Conservation (phyloP, 1,284 basidiomycete genomes). For the Microbotryum intermedium region DNA sequence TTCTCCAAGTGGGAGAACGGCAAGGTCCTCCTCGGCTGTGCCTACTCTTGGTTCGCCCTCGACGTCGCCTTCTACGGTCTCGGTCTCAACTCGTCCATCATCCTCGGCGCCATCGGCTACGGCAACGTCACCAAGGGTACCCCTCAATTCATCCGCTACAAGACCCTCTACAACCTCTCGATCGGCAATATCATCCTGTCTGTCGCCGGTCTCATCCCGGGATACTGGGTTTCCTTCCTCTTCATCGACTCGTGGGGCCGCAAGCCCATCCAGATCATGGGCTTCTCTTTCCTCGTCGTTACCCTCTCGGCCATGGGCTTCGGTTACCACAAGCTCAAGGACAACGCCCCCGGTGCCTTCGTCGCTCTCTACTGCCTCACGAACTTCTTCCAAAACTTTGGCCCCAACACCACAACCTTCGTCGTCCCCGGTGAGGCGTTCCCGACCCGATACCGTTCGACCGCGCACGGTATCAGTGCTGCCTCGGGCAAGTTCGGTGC, state of each 20-base stretch:
- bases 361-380: constrained; percentile 66
- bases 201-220: constrained; percentile 59
- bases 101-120: constrained; percentile 49
- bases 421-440: constrained; percentile 74
- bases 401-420: constrained; percentile 73
- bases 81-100: constrained; percentile 63
- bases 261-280: constrained; percentile 52
- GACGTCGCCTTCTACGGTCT: constrained; percentile 64
- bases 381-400: constrained; percentile 49
- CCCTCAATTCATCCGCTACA: constrained; percentile 38
- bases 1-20: constrained; percentile 57
- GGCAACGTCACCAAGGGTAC: constrained; percentile 39
- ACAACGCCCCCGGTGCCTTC: constrained; percentile 51
- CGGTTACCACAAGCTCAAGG: constrained; percentile 58
- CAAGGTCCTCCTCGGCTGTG: constrained; percentile 57
- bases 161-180: constrained; percentile 41
- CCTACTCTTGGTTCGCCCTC: constrained; percentile 50
- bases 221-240: constrained; percentile 62
- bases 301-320: constrained; percentile 49
- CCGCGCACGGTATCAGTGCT: constrained; percentile 75
- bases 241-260: constrained; percentile 64
- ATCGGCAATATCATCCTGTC: constrained; percentile 47
- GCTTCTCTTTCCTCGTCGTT: constrained; percentile 52
- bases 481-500: constrained; percentile 68
- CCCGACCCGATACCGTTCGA: constrained; percentile 57